phyloP scores from a whole-genome alignment of 1,139 yeast species.

The Candida tetrigidarum region DNA sequence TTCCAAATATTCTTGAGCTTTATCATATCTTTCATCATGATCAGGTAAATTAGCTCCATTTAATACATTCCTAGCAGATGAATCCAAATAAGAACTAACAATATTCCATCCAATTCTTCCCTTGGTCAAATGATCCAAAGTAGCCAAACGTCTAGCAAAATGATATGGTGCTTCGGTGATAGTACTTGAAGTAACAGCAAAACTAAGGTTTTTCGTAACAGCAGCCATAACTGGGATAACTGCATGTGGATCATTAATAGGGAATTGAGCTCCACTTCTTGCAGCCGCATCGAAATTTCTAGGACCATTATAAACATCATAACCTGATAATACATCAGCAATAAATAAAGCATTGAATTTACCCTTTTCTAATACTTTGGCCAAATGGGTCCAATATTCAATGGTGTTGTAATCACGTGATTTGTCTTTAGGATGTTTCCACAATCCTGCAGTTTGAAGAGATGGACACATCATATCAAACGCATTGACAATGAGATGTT shows the following conservation, averaged over 20 bases:
- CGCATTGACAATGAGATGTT: slow-evolving; percentile 36
- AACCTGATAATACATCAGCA: slow-evolving; percentile 50
- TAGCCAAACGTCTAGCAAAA: slow-evolving; percentile 46
- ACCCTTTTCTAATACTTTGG: slow-evolving; percentile 47
- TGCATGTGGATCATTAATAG: slow-evolving; percentile 45
- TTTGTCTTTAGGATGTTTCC: slow-evolving; percentile 47
- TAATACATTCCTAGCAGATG: slow-evolving; percentile 43
- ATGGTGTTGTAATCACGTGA: slow-evolving; percentile 37
- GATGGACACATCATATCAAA: slow-evolving; percentile 43
- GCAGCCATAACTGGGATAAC: slow-evolving; percentile 46
- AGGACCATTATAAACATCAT: slow-evolving; percentile 46
- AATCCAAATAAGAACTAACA: slow-evolving; percentile 43
- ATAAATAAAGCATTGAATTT: slow-evolving; percentile 47
- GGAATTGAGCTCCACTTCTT: slow-evolving; percentile 44
- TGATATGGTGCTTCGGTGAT: slow-evolving; percentile 50
- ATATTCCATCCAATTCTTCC: slow-evolving; percentile 53
- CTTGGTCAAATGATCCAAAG: slow-evolving; percentile 45
- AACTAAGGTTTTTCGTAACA: slow-evolving; percentile 40
- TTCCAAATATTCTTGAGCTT: slow-evolving; percentile 47
- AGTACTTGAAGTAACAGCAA: slow-evolving; percentile 47
- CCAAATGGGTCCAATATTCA: slow-evolving; percentile 50
- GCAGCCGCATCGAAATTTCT: slow-evolving; percentile 38
- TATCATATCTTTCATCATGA: slow-evolving; percentile 43
- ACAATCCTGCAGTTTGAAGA: slow-evolving; percentile 39
- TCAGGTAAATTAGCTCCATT: slow-evolving; percentile 40